Conservation (phyloP, 1,284 basidiomycete genomes). For the Pholiota adiposa region DNA sequence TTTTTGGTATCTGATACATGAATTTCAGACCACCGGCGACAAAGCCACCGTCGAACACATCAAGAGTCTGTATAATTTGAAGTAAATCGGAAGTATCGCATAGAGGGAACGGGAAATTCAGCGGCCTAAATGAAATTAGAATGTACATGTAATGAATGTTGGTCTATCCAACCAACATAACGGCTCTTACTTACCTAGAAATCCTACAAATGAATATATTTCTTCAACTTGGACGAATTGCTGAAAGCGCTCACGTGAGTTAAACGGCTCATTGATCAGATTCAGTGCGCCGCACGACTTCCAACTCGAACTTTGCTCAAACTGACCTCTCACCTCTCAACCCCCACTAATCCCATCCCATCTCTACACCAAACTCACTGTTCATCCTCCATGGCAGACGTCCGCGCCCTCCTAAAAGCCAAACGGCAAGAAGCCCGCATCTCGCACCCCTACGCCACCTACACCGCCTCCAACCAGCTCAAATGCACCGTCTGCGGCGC, state of each 20-base stretch:
- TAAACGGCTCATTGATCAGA: background rate
- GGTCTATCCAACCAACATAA: background rate
- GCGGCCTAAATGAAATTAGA: background rate
- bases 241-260: background rate
- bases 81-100: background rate
- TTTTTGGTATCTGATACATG: background rate
- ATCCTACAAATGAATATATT: background rate
- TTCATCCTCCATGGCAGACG: constrained; percentile 61
- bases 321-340: too few relatives aligned
- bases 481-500: constrained; percentile 69
- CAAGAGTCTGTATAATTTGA: constrained; percentile 2
- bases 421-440: constrained; percentile 76
- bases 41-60: constrained; percentile 4
- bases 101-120: background rate
- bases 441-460: constrained; percentile 72
- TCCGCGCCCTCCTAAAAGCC: constrained; percentile 73
- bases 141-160: background rate
- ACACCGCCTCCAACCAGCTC: constrained; percentile 65
- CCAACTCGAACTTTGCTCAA: too few relatives aligned
- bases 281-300: too few relatives aligned
- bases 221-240: background rate
- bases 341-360: background rate
- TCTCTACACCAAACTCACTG: background rate
- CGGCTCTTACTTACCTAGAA: too few relatives aligned
- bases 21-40: constrained; percentile 4